phyloP scores from a whole-genome alignment of 768 basidiomycete species.

The Cystobasidium onofrii region DNA sequence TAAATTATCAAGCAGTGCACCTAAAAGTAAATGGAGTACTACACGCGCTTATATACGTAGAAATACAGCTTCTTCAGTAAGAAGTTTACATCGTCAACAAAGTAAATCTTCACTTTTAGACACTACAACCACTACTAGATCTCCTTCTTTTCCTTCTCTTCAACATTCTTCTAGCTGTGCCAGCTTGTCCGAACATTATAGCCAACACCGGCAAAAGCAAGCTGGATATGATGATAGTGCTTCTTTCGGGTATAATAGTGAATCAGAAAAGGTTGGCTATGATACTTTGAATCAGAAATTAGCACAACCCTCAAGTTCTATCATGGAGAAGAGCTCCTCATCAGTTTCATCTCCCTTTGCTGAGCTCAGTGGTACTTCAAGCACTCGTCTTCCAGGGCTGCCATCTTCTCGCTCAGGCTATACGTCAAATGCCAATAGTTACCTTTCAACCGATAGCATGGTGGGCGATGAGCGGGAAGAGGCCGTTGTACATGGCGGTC shows the following conservation, averaged over 20 bases:
- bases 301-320: background rate
- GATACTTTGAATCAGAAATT: background rate
- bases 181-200: background rate
- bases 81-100: conserved; percentile 1
- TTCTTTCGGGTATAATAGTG: background rate
- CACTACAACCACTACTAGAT: background rate
- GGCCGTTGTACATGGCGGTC: background rate
- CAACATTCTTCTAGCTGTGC: background rate
- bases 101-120: background rate
- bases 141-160: background rate
- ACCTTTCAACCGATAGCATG: background rate
- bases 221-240: background rate
- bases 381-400: too few relatives aligned
- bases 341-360: background rate
- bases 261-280: background rate
- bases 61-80: background rate
- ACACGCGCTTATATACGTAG: background rate
- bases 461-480: background rate
- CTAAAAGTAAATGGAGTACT: conserved; percentile 5
- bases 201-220: background rate
- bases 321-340: background rate
- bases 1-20: background rate
- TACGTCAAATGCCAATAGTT: background rate
- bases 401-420: background rate
- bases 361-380: background rate